A percentile compares a stretch with the other conserved stretches of the same genome.
Evolutionary conservation across 805 yeast species (phyloP).

Genomic region (Wickerhamiella musiphila): DNA sequence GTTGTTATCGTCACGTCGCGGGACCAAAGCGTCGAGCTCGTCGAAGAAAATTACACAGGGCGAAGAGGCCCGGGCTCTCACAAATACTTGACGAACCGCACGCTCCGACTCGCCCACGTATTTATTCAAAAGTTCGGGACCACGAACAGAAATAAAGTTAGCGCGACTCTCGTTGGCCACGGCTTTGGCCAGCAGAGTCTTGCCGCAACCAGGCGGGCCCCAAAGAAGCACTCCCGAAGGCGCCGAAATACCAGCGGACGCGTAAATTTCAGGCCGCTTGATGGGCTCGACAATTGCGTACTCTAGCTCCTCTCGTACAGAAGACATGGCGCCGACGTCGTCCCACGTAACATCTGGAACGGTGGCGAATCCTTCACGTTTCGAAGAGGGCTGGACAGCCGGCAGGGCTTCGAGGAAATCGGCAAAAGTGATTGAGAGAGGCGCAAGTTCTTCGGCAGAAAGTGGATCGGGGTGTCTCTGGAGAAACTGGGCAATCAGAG

Average conservation of each 20-base stretch:
- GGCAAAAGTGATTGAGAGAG: conserved; percentile 54
- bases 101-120: conserved; percentile 94
- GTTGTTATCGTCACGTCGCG: conserved; percentile 74
- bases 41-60: conserved; percentile 94
- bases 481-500: conserved; percentile 30
- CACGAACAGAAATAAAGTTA: conserved; percentile 86
- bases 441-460: conserved; percentile 54
- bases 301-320: conserved; percentile 74
- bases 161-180: conserved; percentile 96
- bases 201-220: conserved; percentile 99
- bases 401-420: conserved; percentile 82
- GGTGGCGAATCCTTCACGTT: conserved; percentile 96
- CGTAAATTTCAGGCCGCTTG: conserved; percentile 75
- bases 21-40: conserved; percentile 90
- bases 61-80: conserved; percentile 77
- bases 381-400: conserved; percentile 89
- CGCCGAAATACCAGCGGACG: conserved; percentile 82
- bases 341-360: conserved; percentile 96
- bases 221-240: conserved; percentile 94
- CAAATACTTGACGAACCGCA: conserved; percentile 84
- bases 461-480: conserved; percentile 63
- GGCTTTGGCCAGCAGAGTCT: conserved; percentile 87
- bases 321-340: conserved; percentile 75
- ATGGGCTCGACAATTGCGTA: conserved; percentile 98
- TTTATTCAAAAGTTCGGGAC: conserved; percentile 86